Percentiles rank a stretch among this genome's conserved stretches.
Evolutionary conservation across 371 early-diverging fungal species (phyloP).

Genomic region (Mycotypha africana): DNA sequence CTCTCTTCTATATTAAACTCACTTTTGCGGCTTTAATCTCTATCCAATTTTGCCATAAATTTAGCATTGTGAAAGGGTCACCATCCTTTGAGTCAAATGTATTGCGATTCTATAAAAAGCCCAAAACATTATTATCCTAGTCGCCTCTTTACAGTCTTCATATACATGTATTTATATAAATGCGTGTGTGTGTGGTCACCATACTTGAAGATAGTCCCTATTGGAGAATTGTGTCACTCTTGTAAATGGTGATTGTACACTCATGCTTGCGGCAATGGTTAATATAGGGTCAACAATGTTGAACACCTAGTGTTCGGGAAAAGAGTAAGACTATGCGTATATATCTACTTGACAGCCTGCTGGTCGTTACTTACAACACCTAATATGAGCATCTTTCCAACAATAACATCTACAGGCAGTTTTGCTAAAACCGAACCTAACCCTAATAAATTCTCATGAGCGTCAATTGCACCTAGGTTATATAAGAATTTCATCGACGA

Average conservation of each 20-base stretch:
- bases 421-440: constrained; percentile 80
- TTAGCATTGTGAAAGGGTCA: constrained; percentile 62
- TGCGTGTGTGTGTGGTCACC: too few relatives aligned
- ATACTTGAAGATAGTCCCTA: constrained; percentile 35
- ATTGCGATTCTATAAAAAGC: constrained; percentile 37
- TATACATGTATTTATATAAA: too few relatives aligned
- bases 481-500: constrained; percentile 56
- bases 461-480: constrained; percentile 53
- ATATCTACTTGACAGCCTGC: too few relatives aligned
- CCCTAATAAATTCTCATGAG: constrained; percentile 61
- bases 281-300: constrained; percentile 71
- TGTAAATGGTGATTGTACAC: constrained; percentile 64
- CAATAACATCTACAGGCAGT: constrained; percentile 80
- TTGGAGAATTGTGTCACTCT: constrained; percentile 37
- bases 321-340: neutral
- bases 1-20: constrained; percentile 1
- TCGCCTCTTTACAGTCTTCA: too few relatives aligned
- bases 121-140: neutral
- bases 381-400: constrained; percentile 84
- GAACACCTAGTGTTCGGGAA: constrained; percentile 35
- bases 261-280: constrained; percentile 78
- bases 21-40: constrained; percentile 45
- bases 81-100: constrained; percentile 53
- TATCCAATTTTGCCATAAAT: constrained; percentile 62
- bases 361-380: constrained; percentile 30